phyloP scores from a whole-genome alignment of 352 stramenopile species.

The Phytophthora cactorum region DNA sequence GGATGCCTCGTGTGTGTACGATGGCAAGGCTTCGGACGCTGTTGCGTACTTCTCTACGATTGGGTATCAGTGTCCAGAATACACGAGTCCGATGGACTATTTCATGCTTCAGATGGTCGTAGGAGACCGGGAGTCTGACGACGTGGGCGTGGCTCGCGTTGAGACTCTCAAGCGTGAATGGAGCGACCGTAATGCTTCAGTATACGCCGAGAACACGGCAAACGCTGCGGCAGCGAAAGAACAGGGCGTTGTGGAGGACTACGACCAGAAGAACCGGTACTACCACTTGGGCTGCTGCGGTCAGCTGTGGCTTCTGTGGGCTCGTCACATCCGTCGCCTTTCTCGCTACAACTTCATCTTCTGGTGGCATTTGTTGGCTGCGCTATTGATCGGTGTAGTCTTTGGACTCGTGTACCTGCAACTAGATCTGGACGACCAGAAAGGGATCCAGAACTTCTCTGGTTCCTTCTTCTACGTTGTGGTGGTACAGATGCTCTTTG shows the following conservation, averaged over 20 bases:
- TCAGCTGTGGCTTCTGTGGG: slow-evolving; percentile 41
- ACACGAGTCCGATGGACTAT: slow-evolving; percentile 69
- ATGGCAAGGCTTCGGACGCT: slow-evolving; percentile 54
- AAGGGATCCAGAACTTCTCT: slow-evolving; percentile 61
- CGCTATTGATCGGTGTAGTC: slow-evolving; percentile 55
- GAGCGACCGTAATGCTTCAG: slow-evolving; percentile 28
- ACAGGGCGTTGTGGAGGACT: slow-evolving; percentile 21
- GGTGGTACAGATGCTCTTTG: slow-evolving; percentile 57
- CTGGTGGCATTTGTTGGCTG: slow-evolving; percentile 45
- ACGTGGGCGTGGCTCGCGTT: slow-evolving; percentile 37
- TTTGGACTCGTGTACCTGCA: slow-evolving; percentile 53
- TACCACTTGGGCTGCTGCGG: slow-evolving; percentile 41
- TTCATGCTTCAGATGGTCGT: slow-evolving; percentile 68
- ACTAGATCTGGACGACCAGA: slow-evolving; percentile 48
- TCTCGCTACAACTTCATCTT: slow-evolving; percentile 52
- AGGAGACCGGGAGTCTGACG: slow-evolving; percentile 30
- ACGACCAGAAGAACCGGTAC: slow-evolving; percentile 35
- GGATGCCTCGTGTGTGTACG: slow-evolving; percentile 55
- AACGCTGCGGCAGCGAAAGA: slow-evolving; percentile 13
- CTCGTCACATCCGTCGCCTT: slow-evolving; percentile 46
- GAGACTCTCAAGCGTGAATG: slow-evolving; percentile 42
- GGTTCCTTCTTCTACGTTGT: slow-evolving; percentile 61
- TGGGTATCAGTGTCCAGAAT: slow-evolving; percentile 57
- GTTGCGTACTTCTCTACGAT: slow-evolving; percentile 62
- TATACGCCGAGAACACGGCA: slow-evolving; percentile 27